Percentiles rank a stretch among this genome's conserved stretches.
Conservation (phyloP, 176 grass and related monocot genomes). For the Urochloa ruziziensis region DNA sequence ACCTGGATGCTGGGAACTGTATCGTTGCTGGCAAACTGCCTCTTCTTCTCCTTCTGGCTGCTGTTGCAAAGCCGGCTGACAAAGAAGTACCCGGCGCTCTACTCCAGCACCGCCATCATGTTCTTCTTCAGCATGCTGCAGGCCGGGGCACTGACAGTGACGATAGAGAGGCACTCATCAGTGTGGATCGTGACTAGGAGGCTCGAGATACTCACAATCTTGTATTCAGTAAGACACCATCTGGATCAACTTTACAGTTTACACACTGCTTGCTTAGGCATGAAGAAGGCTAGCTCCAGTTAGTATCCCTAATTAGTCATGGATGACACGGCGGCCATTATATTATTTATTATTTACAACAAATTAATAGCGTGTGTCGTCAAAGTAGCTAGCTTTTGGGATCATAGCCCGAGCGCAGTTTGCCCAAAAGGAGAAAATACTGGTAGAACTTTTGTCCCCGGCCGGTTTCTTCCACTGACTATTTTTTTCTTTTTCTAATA, state of each 20-base stretch:
- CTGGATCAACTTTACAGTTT: background rate
- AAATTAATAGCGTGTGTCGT: no score
- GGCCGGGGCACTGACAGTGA: constrained; percentile 33
- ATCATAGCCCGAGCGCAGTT: no score
- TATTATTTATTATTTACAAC: background rate
- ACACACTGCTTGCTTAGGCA: background rate
- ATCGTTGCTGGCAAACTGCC: constrained; percentile 50
- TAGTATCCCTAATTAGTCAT: background rate
- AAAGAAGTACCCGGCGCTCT: constrained; percentile 76
- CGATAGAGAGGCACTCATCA: constrained; percentile 40
- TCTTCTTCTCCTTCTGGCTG: constrained; percentile 74
- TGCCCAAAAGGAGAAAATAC: background rate
- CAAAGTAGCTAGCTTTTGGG: no score
- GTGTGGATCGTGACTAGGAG: constrained; percentile 53
- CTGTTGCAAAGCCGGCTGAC: constrained; percentile 60
- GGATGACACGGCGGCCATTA: background rate
- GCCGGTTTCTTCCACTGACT: background rate
- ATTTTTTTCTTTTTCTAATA: background rate
- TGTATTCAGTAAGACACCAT: constrained; percentile 60
- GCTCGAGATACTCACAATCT: constrained; percentile 57
- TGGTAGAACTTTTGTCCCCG: background rate
- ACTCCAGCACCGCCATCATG: constrained; percentile 77
- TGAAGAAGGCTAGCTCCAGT: background rate
- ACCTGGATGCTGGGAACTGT: constrained; percentile 62
- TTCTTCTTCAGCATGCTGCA: constrained; percentile 83